Conservation (phyloP, 2,329 filamentous ascomycete genomes). For the Exutisphaerella laricina region DNA sequence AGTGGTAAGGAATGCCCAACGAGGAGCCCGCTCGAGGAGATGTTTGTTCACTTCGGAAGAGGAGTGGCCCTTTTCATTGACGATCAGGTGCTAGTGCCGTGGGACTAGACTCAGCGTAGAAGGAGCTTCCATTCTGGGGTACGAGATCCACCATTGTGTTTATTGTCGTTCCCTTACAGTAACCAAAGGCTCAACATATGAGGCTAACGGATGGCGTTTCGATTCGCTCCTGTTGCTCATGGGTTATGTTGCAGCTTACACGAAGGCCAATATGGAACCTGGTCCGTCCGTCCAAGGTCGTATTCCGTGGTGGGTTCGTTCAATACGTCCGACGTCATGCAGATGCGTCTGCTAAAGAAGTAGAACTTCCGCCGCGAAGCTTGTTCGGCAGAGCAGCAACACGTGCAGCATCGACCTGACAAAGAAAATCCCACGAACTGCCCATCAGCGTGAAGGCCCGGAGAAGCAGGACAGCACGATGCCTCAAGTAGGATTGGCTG, state of each 20-base stretch:
- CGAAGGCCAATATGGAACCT: slow-evolving; percentile 8
- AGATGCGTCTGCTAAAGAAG: not conserved
- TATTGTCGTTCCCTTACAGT: not conserved
- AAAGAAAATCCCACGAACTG: not conserved
- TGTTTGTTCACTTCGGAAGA: slow-evolving; percentile 4
- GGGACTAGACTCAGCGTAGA: slow-evolving; percentile 1
- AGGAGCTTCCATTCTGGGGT: slow-evolving; percentile 1
- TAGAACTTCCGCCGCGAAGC: not conserved
- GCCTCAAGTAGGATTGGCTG: slow-evolving; percentile 17
- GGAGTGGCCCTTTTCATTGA: no score
- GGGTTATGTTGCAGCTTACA: slow-evolving; percentile 13
- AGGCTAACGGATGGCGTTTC: slow-evolving; percentile 7
- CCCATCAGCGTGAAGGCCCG: no score
- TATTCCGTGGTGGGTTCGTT: slow-evolving; percentile 10
- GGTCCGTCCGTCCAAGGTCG: slow-evolving; percentile 3
- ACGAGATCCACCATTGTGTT: not conserved
- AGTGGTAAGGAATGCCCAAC: slow-evolving; percentile 5
- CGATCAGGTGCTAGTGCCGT: slow-evolving; percentile 1
- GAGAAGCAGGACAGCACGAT: no score
- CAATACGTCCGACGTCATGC: slow-evolving; percentile 3
- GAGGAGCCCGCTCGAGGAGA: not conserved
- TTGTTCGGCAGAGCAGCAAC: not conserved
- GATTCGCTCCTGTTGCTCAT: slow-evolving; percentile 6
- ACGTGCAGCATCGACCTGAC: not conserved
- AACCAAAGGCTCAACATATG: not conserved